phyloP scores from a whole-genome alignment of 2,329 filamentous ascomycete species.

The Colletotrichum neosansevieriae region DNA sequence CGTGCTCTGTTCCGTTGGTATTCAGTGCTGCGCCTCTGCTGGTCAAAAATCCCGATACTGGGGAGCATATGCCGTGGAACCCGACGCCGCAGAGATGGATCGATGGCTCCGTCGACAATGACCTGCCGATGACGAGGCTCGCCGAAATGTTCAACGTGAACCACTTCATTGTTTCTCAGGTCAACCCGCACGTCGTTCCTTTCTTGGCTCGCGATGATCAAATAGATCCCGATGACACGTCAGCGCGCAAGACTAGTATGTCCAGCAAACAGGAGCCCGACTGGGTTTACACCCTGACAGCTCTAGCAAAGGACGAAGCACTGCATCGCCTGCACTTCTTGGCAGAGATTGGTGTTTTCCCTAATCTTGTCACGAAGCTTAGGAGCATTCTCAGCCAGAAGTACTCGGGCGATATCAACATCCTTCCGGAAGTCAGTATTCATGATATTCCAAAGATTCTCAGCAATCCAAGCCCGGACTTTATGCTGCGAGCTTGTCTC shows the following conservation, averaged over 20 bases:
- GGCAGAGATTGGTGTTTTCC: conserved; percentile 83
- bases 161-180: conserved; percentile 97
- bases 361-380: conserved; percentile 82
- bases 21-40: conserved; percentile 84
- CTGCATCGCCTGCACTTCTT: conserved; percentile 85
- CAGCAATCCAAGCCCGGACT: conserved; percentile 85
- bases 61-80: conserved; percentile 84
- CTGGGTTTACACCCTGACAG: conserved; percentile 76
- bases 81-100: conserved; percentile 89
- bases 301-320: conserved; percentile 82
- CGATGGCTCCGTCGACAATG: conserved; percentile 94
- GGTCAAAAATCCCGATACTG: conserved; percentile 86
- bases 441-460: conserved; percentile 82
- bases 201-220: conserved; percentile 84
- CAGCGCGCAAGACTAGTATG: conserved; percentile 38
- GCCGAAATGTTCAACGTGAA: conserved; percentile 98
- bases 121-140: conserved; percentile 89
- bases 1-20: conserved; percentile 89
- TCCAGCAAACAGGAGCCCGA: conserved; percentile 57
- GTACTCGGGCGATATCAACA: conserved; percentile 96
- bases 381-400: conserved; percentile 87
- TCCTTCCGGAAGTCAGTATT: conserved; percentile 82
- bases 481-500: conserved; percentile 84
- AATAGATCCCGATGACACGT: conserved; percentile 52
- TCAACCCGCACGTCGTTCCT: conserved; percentile 93